A percentile compares a stretch with the other conserved stretches of the same genome.
These are phyloP conservation scores for Fraxinus americana DNA, from an alignment of 257 asterid genomes.

Conservation along the genomic window DNA sequence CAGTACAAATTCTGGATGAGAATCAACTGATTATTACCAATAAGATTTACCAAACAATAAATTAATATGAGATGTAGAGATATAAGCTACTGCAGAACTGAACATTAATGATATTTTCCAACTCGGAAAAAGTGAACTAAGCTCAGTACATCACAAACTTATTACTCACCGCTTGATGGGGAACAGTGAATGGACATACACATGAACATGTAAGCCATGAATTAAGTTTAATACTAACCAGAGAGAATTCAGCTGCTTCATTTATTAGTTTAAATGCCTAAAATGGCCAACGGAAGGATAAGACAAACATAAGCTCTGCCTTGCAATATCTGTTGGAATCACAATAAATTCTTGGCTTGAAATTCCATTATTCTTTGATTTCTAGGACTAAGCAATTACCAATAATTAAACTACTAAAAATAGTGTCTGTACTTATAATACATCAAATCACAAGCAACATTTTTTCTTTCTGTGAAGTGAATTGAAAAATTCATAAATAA, in stretches of 20 bases:
- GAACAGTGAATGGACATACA: slow-evolving; percentile 20
- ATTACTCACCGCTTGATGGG: slow-evolving; percentile 71
- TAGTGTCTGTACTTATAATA: not conserved
- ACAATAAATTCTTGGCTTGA: not conserved
- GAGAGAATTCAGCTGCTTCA: slow-evolving; percentile 1
- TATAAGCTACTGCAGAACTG: not conserved
- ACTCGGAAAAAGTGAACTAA: slow-evolving; percentile 10
- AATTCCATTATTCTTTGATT: not conserved
- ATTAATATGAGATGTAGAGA: not conserved
- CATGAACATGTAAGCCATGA: slow-evolving; percentile 5
- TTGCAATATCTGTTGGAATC: not conserved
- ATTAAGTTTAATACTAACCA: not conserved
- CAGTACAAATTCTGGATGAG: not conserved
- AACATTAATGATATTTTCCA: not conserved
- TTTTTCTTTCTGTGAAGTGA: not conserved
- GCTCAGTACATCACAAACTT: not conserved
- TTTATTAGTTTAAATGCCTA: not conserved
- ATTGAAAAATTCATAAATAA: not conserved
- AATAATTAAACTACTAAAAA: not conserved
- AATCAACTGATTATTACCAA: slow-evolving; percentile 18
- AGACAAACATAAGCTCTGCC: slow-evolving; percentile 17
- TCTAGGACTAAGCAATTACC: not conserved
- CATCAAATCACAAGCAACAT: not conserved
- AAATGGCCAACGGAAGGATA: not conserved
- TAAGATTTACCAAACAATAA: slow-evolving; percentile 1